phyloP scores from a whole-genome alignment of 306 rosid species.

The Inga leiocalycina region DNA sequence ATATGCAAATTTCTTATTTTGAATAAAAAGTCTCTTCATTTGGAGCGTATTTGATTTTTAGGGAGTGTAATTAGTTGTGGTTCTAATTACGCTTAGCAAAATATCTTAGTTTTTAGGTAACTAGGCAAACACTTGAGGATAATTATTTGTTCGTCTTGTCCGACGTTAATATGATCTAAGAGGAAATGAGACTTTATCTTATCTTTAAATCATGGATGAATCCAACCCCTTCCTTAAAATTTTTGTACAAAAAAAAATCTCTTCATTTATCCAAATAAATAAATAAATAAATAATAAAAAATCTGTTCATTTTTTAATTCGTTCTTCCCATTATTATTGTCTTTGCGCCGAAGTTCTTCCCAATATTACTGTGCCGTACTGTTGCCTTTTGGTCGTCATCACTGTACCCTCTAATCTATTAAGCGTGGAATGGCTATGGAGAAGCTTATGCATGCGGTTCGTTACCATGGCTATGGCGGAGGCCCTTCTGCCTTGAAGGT shows the following conservation, averaged over 20 bases:
- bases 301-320: neutral
- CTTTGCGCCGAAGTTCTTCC: neutral
- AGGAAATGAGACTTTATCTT: too few relatives aligned
- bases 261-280: too few relatives aligned
- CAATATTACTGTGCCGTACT: neutral
- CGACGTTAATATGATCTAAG: too few relatives aligned
- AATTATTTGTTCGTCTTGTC: too few relatives aligned
- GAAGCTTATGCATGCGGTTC: slow-evolving; percentile 68
- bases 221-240: too few relatives aligned
- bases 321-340: neutral
- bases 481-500: slow-evolving; percentile 74
- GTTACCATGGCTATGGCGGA: slow-evolving; percentile 59
- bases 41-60: too few relatives aligned
- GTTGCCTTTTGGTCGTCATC: neutral
- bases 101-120: too few relatives aligned
- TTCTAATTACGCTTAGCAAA: too few relatives aligned
- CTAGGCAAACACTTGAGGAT: too few relatives aligned
- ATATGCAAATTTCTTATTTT: neutral
- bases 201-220: too few relatives aligned
- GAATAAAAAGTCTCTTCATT: neutral
- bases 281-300: neutral
- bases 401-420: neutral
- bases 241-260: too few relatives aligned
- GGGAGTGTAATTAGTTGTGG: too few relatives aligned
- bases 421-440: slow-evolving; percentile 37